Conservation (phyloP, 2,329 filamentous ascomycete species). For the Karstenula rhodostoma region DNA sequence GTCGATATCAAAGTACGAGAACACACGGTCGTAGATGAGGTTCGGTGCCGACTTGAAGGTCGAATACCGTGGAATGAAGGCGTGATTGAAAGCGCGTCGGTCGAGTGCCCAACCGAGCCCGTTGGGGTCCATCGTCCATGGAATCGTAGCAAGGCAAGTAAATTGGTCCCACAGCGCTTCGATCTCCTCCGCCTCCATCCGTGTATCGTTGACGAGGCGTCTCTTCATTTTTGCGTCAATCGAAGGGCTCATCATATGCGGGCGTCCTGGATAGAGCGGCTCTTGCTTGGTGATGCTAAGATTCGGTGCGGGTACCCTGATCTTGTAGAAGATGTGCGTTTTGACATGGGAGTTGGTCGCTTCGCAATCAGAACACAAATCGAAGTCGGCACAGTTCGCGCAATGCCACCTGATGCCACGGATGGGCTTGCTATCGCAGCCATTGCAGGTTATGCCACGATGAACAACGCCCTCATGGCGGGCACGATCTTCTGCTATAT, state of each 20-base stretch:
- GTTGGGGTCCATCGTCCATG: constrained; percentile 83
- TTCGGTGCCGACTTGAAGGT: constrained; percentile 80
- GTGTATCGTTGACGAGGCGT: constrained; percentile 59
- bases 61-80: constrained; percentile 86
- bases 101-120: constrained; percentile 85
- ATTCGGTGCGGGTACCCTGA: constrained; percentile 86
- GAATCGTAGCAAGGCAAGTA: constrained; percentile 87
- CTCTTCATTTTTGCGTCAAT: constrained; percentile 74
- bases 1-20: constrained; percentile 94
- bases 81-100: constrained; percentile 89
- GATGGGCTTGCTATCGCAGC: constrained; percentile 86
- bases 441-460: constrained; percentile 89
- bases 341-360: constrained; percentile 77
- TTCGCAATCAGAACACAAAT: constrained; percentile 94
- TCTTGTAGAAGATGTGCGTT: constrained; percentile 96
- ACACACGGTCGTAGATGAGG: constrained; percentile 94
- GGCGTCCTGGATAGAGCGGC: constrained; percentile 64
- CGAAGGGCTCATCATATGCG: constrained; percentile 71
- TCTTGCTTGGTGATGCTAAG: constrained; percentile 76
- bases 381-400: constrained; percentile 94
- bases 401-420: constrained; percentile 92
- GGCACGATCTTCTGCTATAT: constrained; percentile 93
- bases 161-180: constrained; percentile 98
- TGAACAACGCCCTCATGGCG: constrained; percentile 80
- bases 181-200: constrained; percentile 80